phyloP scores from a whole-genome alignment of 2,329 filamentous ascomycete species.

The Alternaria burnsii region DNA sequence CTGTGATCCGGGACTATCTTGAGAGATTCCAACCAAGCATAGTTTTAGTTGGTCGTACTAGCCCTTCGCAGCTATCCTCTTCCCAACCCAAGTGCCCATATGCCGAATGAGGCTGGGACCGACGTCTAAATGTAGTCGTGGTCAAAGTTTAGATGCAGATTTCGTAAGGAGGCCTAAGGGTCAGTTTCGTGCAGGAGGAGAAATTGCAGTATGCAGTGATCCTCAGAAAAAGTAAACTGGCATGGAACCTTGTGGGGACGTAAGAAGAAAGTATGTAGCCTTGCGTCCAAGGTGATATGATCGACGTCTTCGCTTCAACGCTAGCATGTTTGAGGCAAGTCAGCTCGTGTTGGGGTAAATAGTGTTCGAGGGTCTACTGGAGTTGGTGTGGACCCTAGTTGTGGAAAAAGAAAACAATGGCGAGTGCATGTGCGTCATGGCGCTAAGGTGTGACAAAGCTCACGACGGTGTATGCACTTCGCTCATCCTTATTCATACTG shows the following conservation, averaged over 20 bases:
- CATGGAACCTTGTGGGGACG: background rate
- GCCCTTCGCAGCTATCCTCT: background rate
- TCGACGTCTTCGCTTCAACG: background rate
- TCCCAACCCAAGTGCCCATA: background rate
- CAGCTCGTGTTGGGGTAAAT: background rate
- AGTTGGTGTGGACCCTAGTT: constrained; percentile 3
- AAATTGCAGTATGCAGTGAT: constrained; percentile 1
- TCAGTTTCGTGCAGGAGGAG: background rate
- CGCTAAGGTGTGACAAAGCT: background rate
- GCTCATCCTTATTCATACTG: background rate
- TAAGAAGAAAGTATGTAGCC: background rate
- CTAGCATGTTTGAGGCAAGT: background rate
- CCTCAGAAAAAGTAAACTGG: background rate
- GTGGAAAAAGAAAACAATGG: background rate
- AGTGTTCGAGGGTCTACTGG: background rate
- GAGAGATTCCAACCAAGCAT: background rate
- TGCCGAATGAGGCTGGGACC: background rate
- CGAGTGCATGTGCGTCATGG: background rate
- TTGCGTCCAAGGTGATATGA: background rate
- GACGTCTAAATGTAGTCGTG: background rate
- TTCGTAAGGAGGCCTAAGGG: background rate
- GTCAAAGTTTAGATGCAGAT: background rate
- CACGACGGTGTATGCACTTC: constrained; percentile 1
- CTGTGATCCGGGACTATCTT: background rate
- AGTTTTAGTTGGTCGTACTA: background rate